A percentile compares a stretch with the other conserved stretches of the same genome.
phyloP scores from a whole-genome alignment of 192 early-diverging fungal genomes.

The Spinellus fusiger region DNA sequence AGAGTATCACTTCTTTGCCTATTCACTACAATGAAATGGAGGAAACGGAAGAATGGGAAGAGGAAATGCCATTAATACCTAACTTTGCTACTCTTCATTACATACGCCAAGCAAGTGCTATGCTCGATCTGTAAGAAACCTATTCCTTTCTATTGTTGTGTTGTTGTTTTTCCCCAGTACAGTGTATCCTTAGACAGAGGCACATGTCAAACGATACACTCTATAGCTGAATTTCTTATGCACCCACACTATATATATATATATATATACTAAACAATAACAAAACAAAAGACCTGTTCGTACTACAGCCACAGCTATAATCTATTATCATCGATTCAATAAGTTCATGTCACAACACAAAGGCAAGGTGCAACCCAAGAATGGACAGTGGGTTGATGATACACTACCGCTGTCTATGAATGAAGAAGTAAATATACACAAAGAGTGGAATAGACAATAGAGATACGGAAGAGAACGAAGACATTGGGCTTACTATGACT shows the following conservation, averaged over 20 bases:
- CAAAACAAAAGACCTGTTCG: constrained; percentile 36
- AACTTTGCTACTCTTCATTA: constrained; percentile 18
- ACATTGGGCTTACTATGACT: background rate
- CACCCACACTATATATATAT: background rate
- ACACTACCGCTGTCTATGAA: constrained; percentile 9
- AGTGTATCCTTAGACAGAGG: background rate
- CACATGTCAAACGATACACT: too few relatives aligned
- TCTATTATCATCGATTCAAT: constrained; percentile 47
- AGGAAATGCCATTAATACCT: constrained; percentile 13
- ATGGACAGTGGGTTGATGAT: constrained; percentile 1
- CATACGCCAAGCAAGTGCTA: constrained; percentile 23
- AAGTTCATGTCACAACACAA: constrained; percentile 31
- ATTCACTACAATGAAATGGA: background rate
- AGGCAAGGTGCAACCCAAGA: constrained; percentile 17
- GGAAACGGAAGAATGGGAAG: background rate
- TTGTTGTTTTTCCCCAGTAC: background rate
- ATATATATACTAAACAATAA: too few relatives aligned
- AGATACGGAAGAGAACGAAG: too few relatives aligned
- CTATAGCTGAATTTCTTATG: background rate
- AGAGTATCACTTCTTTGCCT: background rate
- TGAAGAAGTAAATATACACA: constrained; percentile 13
- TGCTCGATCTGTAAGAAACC: constrained; percentile 28
- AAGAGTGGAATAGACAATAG: too few relatives aligned
- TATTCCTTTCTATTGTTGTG: background rate
- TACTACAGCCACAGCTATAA: constrained; percentile 41